phyloP scores from a whole-genome alignment of 345 rosid species.

The Anacardium occidentale region DNA sequence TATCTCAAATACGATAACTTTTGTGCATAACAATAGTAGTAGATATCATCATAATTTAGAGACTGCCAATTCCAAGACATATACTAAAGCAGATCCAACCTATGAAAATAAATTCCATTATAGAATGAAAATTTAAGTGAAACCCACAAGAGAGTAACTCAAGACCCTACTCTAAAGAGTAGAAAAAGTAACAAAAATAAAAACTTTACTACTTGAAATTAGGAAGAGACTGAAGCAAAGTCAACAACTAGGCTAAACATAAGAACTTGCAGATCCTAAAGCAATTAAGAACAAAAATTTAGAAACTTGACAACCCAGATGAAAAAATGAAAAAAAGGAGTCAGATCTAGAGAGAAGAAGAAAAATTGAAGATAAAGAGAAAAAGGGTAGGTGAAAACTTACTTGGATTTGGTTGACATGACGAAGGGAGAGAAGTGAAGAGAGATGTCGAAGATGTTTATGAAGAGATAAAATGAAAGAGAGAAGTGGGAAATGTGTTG shows the following conservation, averaged over 20 bases:
- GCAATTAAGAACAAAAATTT: slow-evolving; percentile 10
- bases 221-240: background rate
- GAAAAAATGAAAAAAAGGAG: background rate
- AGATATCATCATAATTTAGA: background rate
- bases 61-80: slow-evolving; percentile 14
- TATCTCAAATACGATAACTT: slow-evolving; percentile 14
- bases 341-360: slow-evolving; percentile 36
- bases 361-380: background rate
- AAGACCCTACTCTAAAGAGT: background rate
- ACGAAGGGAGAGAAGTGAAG: slow-evolving; percentile 11
- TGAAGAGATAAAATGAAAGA: slow-evolving; percentile 17
- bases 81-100: slow-evolving; percentile 16
- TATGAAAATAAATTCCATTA: background rate
- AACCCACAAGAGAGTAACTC: slow-evolving; percentile 17
- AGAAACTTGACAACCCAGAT: slow-evolving; percentile 9
- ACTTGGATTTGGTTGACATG: slow-evolving; percentile 73
- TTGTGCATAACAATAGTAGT: background rate
- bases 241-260: slow-evolving; percentile 10
- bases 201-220: background rate
- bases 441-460: background rate
- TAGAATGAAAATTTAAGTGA: slow-evolving; percentile 10
- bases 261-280: slow-evolving; percentile 2
- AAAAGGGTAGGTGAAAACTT: slow-evolving; percentile 22
- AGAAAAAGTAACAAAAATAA: slow-evolving; percentile 6
- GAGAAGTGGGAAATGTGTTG: slow-evolving; percentile 1